Conservation (phyloP, 805 yeast genomes). For the Metschnikowia shivogae region DNA sequence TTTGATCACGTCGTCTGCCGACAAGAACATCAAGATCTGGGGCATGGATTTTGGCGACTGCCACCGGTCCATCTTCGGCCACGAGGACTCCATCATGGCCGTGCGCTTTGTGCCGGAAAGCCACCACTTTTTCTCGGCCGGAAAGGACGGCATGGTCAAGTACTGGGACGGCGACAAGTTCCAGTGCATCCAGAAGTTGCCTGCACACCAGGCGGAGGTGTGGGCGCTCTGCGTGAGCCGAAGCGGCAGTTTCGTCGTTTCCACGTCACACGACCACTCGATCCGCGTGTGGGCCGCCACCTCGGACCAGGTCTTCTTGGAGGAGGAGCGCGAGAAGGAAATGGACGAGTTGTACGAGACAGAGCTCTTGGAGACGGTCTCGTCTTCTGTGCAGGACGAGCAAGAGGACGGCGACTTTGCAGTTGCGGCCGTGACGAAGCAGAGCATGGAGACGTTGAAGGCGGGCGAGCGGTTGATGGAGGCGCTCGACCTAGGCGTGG, state of each 20-base stretch:
- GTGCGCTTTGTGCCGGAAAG: conserved; percentile 80
- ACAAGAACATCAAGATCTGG: conserved; percentile 96
- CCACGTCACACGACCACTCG: conserved; percentile 91
- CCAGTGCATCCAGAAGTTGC: conserved; percentile 83
- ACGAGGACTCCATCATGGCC: conserved; percentile 90
- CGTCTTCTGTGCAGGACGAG: conserved; percentile 25
- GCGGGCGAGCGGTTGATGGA: conserved; percentile 93
- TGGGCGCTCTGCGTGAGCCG: conserved; percentile 84
- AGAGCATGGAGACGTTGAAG: conserved; percentile 85
- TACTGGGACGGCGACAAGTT: conserved; percentile 99
- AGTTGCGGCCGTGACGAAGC: conserved; percentile 65
- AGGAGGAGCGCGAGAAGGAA: conserved; percentile 95
- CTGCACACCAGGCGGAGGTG: conserved; percentile 84
- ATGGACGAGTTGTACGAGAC: conserved; percentile 87
- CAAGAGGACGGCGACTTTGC: conserved; percentile 47
- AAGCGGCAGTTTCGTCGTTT: conserved; percentile 66
- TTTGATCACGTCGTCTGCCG: conserved; percentile 91
- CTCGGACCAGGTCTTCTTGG: conserved; percentile 92
- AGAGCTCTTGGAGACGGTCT: conserved; percentile 47
- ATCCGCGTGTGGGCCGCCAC: conserved; percentile 91
- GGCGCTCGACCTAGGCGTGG: conserved; percentile 78
- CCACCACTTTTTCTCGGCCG: conserved; percentile 84
- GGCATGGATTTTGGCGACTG: conserved; percentile 99
- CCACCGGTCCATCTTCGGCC: conserved; percentile 94
- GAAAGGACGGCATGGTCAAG: conserved; percentile 85